Evolutionary conservation across 2,329 filamentous ascomycete genomes (phyloP).

Genomic region (Alternaria gaisen): DNA sequence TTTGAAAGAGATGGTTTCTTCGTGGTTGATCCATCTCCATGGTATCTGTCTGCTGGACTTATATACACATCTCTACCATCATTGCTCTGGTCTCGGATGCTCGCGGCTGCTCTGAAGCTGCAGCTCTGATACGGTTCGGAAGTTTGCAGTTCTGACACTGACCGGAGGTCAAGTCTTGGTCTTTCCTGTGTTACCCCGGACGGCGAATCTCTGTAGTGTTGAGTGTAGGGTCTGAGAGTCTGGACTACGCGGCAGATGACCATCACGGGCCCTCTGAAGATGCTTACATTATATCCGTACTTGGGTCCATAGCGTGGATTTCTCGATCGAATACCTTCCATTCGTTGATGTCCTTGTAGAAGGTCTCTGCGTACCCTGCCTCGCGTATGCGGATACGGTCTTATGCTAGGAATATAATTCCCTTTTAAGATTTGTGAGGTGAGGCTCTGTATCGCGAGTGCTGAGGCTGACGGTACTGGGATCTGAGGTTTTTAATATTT

Average conservation of each 20-base stretch:
- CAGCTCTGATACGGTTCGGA: neutral
- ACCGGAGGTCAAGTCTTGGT: neutral
- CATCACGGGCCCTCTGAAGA: neutral
- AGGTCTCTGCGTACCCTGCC: neutral
- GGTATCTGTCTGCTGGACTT: neutral
- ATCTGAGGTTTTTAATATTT: neutral
- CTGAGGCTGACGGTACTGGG: neutral
- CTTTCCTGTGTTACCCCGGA: neutral
- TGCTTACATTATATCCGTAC: neutral
- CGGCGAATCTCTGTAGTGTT: neutral
- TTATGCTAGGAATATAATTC: neutral
- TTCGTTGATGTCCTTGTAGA: neutral
- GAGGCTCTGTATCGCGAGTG: neutral
- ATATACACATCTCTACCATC: constrained; percentile 7
- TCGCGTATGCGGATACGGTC: neutral
- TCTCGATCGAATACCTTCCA: neutral
- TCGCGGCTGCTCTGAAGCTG: neutral
- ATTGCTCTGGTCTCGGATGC: neutral
- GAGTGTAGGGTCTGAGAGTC: neutral
- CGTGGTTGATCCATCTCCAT: neutral
- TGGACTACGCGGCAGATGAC: neutral
- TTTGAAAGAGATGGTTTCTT: neutral
- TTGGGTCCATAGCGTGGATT: neutral
- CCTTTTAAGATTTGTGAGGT: neutral
- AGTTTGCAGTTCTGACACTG: neutral